Percentiles rank a stretch among this genome's conserved stretches.
phyloP scores from a whole-genome alignment of 176 grass and related monocot genomes.

The Avena atlantica region DNA sequence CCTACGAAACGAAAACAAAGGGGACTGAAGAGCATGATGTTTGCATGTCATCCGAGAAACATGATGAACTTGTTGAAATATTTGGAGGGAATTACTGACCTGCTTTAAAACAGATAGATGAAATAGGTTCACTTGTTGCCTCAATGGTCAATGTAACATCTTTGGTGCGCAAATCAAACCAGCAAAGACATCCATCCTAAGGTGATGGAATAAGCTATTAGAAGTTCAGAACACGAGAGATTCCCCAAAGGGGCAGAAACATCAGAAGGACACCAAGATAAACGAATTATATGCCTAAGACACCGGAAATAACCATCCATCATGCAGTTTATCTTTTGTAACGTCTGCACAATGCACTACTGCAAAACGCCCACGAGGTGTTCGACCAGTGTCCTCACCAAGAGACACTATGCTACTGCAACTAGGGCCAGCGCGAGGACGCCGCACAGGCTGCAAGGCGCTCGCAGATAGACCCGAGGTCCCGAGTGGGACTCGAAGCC shows the following conservation, averaged over 20 bases:
- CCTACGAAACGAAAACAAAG: conserved; percentile 54
- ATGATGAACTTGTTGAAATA: conserved; percentile 17
- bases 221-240: conserved; percentile 22
- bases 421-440: neutral
- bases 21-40: conserved; percentile 13
- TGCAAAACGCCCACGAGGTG: conserved; percentile 13
- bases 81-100: conserved; percentile 53
- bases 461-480: neutral
- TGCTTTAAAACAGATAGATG: conserved; percentile 86
- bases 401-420: neutral
- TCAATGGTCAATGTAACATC: conserved; percentile 72
- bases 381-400: conserved; percentile 36
- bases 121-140: conserved; percentile 62
- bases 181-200: conserved; percentile 92
- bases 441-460: neutral
- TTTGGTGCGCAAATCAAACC: conserved; percentile 87
- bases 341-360: too few relatives aligned
- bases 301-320: neutral
- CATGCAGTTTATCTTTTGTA: neutral
- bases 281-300: conserved; percentile 7
- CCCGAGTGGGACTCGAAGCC: neutral
- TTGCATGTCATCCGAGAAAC: neutral
- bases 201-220: conserved; percentile 14
- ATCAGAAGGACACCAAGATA: neutral
- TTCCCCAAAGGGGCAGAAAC: neutral